phyloP scores from a whole-genome alignment of 2,329 filamentous ascomycete genomes.

The Bipolaris victoriae region DNA sequence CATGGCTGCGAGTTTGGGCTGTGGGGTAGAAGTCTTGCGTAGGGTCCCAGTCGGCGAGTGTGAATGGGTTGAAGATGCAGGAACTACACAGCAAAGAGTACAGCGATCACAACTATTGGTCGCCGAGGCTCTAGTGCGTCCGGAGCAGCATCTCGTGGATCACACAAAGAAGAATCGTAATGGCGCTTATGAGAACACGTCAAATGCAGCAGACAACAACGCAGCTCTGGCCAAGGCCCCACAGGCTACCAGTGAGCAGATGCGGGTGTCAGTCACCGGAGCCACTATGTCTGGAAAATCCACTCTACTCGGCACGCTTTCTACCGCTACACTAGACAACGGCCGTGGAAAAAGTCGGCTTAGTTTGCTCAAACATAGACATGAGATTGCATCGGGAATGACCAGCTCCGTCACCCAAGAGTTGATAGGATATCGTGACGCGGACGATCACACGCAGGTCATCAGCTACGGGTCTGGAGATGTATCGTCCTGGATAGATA shows the following conservation, averaged over 20 bases:
- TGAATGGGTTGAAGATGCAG: slow-evolving; percentile 68
- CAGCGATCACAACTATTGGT: slow-evolving; percentile 71
- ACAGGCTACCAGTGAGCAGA: slow-evolving; percentile 60
- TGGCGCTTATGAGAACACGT: neutral
- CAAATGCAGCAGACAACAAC: neutral
- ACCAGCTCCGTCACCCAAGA: slow-evolving; percentile 96
- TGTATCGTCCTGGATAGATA: slow-evolving; percentile 91
- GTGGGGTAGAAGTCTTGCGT: slow-evolving; percentile 79
- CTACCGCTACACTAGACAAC: slow-evolving; percentile 87
- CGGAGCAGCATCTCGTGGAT: slow-evolving; percentile 51
- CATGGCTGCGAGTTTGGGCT: slow-evolving; percentile 93
- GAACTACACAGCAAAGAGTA: slow-evolving; percentile 23
- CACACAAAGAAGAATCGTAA: slow-evolving; percentile 21
- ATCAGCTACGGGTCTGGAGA: slow-evolving; percentile 88
- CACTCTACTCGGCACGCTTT: slow-evolving; percentile 84
- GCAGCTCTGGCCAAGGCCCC: slow-evolving; percentile 8
- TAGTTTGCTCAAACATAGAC: slow-evolving; percentile 86
- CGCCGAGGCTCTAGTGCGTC: slow-evolving; percentile 86
- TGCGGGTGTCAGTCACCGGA: slow-evolving; percentile 85
- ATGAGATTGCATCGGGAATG: slow-evolving; percentile 88
- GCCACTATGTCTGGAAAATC: slow-evolving; percentile 93
- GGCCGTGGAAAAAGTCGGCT: slow-evolving; percentile 88
- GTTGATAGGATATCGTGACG: slow-evolving; percentile 76
- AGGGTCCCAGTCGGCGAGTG: slow-evolving; percentile 86
- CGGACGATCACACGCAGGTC: slow-evolving; percentile 51